Evolutionary conservation across 257 asterid genomes (phyloP).

Genomic region (Solanum microdontum): DNA sequence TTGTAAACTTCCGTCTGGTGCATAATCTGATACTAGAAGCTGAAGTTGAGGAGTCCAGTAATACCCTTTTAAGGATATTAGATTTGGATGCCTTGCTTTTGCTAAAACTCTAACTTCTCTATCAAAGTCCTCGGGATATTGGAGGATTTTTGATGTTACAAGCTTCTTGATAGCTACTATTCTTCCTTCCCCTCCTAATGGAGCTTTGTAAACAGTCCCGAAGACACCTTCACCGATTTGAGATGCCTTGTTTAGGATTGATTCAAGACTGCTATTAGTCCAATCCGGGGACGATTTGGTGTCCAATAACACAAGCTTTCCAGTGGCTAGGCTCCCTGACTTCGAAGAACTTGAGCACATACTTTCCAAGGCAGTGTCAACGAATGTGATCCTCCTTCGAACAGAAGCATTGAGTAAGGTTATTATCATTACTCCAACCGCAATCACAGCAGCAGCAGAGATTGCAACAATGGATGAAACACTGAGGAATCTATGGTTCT

Average conservation of each 20-base stretch:
- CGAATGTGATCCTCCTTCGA: slow-evolving; percentile 42
- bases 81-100: slow-evolving; percentile 69
- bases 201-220: slow-evolving; percentile 71
- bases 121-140: slow-evolving; percentile 71
- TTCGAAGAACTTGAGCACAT: slow-evolving; percentile 80
- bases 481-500: slow-evolving; percentile 57
- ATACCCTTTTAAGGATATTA: slow-evolving; percentile 61
- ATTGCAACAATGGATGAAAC: slow-evolving; percentile 76
- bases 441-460: slow-evolving; percentile 64
- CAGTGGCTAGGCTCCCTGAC: slow-evolving; percentile 43
- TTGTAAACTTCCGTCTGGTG: slow-evolving; percentile 51
- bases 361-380: slow-evolving; percentile 68
- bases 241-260: slow-evolving; percentile 48
- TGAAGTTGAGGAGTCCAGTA: slow-evolving; percentile 88
- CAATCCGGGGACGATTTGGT: slow-evolving; percentile 41
- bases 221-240: slow-evolving; percentile 79
- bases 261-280: slow-evolving; percentile 29
- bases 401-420: slow-evolving; percentile 62
- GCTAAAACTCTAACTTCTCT: slow-evolving; percentile 59
- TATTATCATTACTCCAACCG: slow-evolving; percentile 57
- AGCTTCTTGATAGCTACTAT: slow-evolving; percentile 68
- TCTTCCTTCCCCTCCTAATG: slow-evolving; percentile 36
- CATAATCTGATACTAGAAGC: slow-evolving; percentile 69
- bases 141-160: slow-evolving; percentile 41
- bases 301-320: slow-evolving; percentile 60